Conservation (phyloP, 2,329 filamentous ascomycete genomes). For the Hirsutella rhossiliensis region DNA sequence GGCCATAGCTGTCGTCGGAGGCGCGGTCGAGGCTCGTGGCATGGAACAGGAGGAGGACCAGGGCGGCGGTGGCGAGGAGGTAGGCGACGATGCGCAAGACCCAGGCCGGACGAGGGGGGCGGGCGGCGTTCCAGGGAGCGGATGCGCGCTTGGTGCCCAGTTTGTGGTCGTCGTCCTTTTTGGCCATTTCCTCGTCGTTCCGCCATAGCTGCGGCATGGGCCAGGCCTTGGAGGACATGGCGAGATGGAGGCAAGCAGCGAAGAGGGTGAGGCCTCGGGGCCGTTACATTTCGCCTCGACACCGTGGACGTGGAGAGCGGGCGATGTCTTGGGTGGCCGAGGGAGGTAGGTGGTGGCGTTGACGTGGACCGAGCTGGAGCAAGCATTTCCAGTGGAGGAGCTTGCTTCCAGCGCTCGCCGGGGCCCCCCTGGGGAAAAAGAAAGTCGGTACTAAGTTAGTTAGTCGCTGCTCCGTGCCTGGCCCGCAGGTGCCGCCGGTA, state of each 20-base stretch:
- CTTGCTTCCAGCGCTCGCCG: too few relatives aligned
- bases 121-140: slow-evolving; percentile 27
- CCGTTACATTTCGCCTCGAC: background rate
- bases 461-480: too few relatives aligned
- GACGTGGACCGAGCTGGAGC: too few relatives aligned
- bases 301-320: too few relatives aligned
- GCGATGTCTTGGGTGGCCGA: too few relatives aligned
- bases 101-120: slow-evolving; percentile 36
- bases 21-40: background rate
- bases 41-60: slow-evolving; percentile 36
- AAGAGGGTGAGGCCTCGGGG: background rate
- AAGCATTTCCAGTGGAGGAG: too few relatives aligned
- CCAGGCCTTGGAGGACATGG: slow-evolving; percentile 5
- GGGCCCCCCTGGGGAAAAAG: too few relatives aligned
- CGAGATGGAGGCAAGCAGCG: background rate
- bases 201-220: slow-evolving; percentile 23
- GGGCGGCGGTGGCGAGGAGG: slow-evolving; percentile 30
- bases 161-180: slow-evolving; percentile 47
- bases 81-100: slow-evolving; percentile 39
- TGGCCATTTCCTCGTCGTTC: slow-evolving; percentile 43
- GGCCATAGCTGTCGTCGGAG: background rate
- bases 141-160: slow-evolving; percentile 5
- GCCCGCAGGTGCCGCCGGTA: too few relatives aligned
- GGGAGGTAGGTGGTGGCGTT: too few relatives aligned
- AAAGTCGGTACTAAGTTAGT: too few relatives aligned